Percentiles rank a stretch among this genome's conserved stretches.
Evolutionary conservation across 306 rosid species (phyloP).

Genomic region (Rosa multiflora): DNA sequence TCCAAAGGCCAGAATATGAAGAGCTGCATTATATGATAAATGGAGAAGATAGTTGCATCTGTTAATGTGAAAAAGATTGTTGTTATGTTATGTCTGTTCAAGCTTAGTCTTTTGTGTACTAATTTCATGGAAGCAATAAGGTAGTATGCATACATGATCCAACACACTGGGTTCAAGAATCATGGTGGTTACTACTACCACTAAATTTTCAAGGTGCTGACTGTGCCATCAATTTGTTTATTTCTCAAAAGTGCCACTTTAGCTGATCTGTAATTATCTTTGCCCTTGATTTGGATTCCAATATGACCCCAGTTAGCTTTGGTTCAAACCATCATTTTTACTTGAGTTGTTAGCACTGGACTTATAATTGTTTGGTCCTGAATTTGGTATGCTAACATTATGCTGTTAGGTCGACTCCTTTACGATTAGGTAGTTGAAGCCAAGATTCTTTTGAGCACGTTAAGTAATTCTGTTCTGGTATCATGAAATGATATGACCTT

Average conservation of each 20-base stretch:
- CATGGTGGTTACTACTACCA: neutral
- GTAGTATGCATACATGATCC: neutral
- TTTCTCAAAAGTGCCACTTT: neutral
- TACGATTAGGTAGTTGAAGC: neutral
- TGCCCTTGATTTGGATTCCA: neutral
- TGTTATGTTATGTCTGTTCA: neutral
- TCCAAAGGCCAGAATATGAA: neutral
- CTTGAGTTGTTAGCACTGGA: neutral
- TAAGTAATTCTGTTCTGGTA: neutral
- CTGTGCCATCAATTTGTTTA: neutral
- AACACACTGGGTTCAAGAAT: neutral
- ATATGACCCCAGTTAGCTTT: neutral
- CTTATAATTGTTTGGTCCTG: neutral
- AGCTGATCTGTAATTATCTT: neutral
- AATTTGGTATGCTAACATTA: neutral
- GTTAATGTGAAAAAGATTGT: neutral
- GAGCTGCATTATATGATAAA: neutral
- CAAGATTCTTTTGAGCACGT: neutral
- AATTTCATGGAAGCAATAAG: neutral
- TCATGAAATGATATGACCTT: neutral
- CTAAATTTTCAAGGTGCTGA: neutral
- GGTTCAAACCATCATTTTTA: neutral
- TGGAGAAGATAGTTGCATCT: neutral
- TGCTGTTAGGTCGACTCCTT: constrained; percentile 1
- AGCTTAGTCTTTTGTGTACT: neutral